Percentiles rank a stretch among this genome's conserved stretches.
Conservation (phyloP, 2,329 filamentous ascomycete genomes). For the Fusarium citri region DNA sequence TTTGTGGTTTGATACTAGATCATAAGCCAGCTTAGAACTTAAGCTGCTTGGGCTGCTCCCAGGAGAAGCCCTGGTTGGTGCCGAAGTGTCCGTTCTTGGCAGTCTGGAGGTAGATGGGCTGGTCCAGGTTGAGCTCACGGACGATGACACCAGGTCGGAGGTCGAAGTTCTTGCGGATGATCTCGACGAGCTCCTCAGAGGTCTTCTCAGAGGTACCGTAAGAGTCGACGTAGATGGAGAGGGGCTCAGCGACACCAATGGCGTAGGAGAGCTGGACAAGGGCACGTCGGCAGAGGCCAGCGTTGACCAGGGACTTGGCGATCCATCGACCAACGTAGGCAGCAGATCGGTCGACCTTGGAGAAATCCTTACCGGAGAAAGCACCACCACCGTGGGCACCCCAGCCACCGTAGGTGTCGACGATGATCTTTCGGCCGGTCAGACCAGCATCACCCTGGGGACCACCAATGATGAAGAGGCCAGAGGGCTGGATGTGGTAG, state of each 20-base stretch:
- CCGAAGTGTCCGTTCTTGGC: conserved; percentile 99
- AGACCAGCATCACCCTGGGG: conserved; percentile 99
- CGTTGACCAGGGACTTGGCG: conserved; percentile 94
- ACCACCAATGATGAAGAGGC: conserved; percentile 98
- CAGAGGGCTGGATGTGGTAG: conserved; percentile 99
- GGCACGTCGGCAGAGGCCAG: conserved; percentile 88
- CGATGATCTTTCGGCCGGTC: conserved; percentile 98
- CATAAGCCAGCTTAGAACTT: conserved; percentile 75
- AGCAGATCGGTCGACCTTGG: conserved; percentile 98
- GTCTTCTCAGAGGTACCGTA: conserved; percentile 94
- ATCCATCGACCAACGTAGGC: conserved; percentile 99
- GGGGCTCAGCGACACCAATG: conserved; percentile 97
- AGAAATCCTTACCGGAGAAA: conserved; percentile 99
- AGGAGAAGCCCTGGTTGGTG: conserved; percentile 96
- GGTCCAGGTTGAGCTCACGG: conserved; percentile 92
- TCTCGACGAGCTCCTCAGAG: conserved; percentile 93
- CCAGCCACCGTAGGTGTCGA: conserved; percentile 99
- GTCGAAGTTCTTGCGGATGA: conserved; percentile 97
- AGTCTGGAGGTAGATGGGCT: conserved; percentile 97
- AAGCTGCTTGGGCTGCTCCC: conserved; percentile 97
- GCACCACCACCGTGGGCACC: conserved; percentile 99
- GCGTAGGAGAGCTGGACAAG: conserved; percentile 99
- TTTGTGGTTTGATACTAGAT: conserved; percentile 33
- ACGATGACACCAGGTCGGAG: conserved; percentile 98
- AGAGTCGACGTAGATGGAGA: conserved; percentile 96